Evolutionary conservation across 805 yeast genomes (phyloP), one percentile per base, ranked within the genome.

Genomic region (Candida railenensis): DNA sequence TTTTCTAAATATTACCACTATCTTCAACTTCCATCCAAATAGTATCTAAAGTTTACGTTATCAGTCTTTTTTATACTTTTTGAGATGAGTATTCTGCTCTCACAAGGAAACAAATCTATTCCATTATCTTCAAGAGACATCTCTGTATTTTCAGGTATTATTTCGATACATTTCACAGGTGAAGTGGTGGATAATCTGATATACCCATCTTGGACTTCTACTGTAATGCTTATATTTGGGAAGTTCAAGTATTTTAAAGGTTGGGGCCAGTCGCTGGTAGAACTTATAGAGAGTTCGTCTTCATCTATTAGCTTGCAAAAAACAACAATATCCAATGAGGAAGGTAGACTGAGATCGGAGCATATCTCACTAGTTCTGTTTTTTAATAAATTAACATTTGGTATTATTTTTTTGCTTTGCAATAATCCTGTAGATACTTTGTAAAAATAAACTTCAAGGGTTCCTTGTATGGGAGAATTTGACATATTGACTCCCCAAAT

Each of bases 211-310:
- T 50, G 51, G 8, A 63, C 62, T 12, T 50, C 48, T 15, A 56
- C 34, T 3, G 52, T 38, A 3, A 66, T 64, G 2, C 53, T 22
- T 21, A 66, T 46, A 14, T 50, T 54, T 3, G 70, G 65, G 47
- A 73, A 65, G 15, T 56, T 55, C 22, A 71, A 55, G 52, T 70
- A 62, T 48, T 74, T 74, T 39, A 74, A 53, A 3, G 77, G 77
- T 53, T 78, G 80, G 0, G 82, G 81, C 81, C 82, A 77, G 51
- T 75, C 77, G 4, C 65, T 59, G 5, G 67, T 63, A 38, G 66
- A 52, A 4, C 69, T 64, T 28, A 73, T 49, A 3, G 58, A 47
- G 1, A 53, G 32, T 33, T 57, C 56, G n/a, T 38, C 42, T 4
- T 28, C 34, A 19, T 22, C 34, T 16, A 36, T 19, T 5, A 36